Evolutionary conservation across 495 filamentous ascomycete species (phyloP).

Genomic region (Neohortaea acidophila): DNA sequence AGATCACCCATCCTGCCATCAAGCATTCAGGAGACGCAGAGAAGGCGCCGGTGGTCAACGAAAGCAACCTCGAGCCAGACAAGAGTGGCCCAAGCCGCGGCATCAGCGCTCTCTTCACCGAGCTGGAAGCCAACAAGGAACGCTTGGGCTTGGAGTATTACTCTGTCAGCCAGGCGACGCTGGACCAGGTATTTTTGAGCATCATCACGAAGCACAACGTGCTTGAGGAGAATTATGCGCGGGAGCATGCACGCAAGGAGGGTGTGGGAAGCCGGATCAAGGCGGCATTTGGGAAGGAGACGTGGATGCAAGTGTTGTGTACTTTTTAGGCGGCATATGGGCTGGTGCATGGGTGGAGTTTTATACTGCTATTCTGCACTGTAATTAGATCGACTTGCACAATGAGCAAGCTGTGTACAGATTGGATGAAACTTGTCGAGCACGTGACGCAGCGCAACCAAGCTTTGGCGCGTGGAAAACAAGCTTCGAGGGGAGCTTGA

Average conservation of each 20-base stretch:
- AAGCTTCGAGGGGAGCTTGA: no score
- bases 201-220: constrained; percentile 67
- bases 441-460: no score
- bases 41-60: not conserved
- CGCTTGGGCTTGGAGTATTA: constrained; percentile 60
- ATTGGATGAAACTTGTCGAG: no score
- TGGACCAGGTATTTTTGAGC: constrained; percentile 76
- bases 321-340: no score
- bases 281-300: not conserved
- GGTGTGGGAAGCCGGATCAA: constrained; percentile 1
- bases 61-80: constrained; percentile 5
- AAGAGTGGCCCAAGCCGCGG: constrained; percentile 6
- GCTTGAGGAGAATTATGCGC: constrained; percentile 52
- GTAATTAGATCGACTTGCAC: no score
- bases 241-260: constrained; percentile 25
- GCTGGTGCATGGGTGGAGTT: no score
- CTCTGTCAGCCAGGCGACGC: constrained; percentile 62
- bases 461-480: no score
- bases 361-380: no score
- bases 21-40: constrained; percentile 15
- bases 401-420: no score
- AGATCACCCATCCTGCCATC: constrained; percentile 2
- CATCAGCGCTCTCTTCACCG: constrained; percentile 51
- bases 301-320: not conserved
- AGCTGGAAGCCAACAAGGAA: constrained; percentile 52